Evolutionary conservation across 257 asterid species (phyloP), one percentile per base, ranked within the genome.

Genomic region (Misopates orontium): DNA sequence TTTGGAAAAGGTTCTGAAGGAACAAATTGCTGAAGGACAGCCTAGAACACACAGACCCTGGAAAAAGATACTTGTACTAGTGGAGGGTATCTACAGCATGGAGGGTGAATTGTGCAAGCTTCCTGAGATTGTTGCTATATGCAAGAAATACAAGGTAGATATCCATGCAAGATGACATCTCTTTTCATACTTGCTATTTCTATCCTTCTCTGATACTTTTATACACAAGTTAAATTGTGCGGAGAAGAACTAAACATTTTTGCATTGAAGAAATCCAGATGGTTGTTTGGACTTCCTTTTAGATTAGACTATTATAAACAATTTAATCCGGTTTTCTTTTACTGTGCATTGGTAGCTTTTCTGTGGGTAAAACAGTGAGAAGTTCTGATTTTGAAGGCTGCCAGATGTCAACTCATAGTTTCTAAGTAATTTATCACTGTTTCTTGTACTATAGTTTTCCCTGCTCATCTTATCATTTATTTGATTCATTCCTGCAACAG

Each of bases 21-120:
- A 86, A 56, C 97, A 88, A 68, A 90, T 94, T 69, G 93, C 96
- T 55, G 96, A 88, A 20, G 99, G 99, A 54, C 97, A 86, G 77
- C 98, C 99, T 24, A 83, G 99, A 76, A 94, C 96, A 31, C 96
- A 90, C 75, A 83, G 98, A 72, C 98, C 99, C 28, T 94, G 99
- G 99, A 90, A 90, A 71, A 90, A 94, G 85, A 90, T 94, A 58
- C 77, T 94, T 60, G 96, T 94, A 49, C 81, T 94, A 73, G 99
- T 94, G 87, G 99, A 94, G 82, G 99, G 99, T 47, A 94, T 94
- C 72, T 94, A 94, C 81, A 90, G 99, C 76, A 94, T 94, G 99
- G 99, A 94, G 70, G 99, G 99, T 57, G 99, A 94, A 74, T 84
- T 94, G 53, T 94, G 99, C 83, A 77, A 90, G 71, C 96, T 94